Percentiles rank a stretch among this genome's conserved stretches.
Conservation (phyloP, 495 filamentous ascomycete species). For the Penicillium cinerascens region DNA sequence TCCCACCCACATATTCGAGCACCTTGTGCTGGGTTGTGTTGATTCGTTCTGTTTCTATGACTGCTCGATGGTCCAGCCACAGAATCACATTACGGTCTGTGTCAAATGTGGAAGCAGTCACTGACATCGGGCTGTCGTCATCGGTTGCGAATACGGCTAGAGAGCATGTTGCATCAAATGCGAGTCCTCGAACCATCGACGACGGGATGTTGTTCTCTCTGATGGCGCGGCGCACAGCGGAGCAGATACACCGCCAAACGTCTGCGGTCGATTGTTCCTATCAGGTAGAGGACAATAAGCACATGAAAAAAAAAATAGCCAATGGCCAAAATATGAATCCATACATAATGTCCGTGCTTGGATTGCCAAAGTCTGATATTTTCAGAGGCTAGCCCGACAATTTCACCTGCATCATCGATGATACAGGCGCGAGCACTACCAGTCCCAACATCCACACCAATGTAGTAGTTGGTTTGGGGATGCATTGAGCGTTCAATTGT, state of each 20-base stretch:
- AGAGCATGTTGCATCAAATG: conserved; percentile 89
- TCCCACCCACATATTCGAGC: conserved; percentile 81
- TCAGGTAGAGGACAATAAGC: not conserved
- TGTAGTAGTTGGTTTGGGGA: conserved; percentile 45
- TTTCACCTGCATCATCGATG: conserved; percentile 76
- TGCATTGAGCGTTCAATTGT: not conserved
- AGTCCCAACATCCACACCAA: conserved; percentile 86
- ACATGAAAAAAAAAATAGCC: not conserved
- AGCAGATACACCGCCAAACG: conserved; percentile 81
- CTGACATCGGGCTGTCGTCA: conserved; percentile 73
- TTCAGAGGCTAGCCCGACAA: conserved; percentile 76
- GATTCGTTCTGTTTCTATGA: conserved; percentile 76
- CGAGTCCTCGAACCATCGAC: conserved; percentile 66
- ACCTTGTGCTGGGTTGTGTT: conserved; percentile 80
- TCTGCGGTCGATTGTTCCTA: conserved; percentile 90
- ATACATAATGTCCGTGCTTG: conserved; percentile 55
- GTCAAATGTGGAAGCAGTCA: conserved; percentile 72
- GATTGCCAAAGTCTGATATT: conserved; percentile 85
- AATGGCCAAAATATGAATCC: not conserved
- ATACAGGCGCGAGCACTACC: conserved; percentile 84
- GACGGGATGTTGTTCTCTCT: conserved; percentile 64
- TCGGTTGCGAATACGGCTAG: conserved; percentile 78
- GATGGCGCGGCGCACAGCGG: conserved; percentile 65
- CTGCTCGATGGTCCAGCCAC: conserved; percentile 80
- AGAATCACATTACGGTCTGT: conserved; percentile 78